These are phyloP conservation scores for Plasmodium gonderi DNA, from an alignment of 169 alveolate species.

Conservation along the genomic window DNA sequence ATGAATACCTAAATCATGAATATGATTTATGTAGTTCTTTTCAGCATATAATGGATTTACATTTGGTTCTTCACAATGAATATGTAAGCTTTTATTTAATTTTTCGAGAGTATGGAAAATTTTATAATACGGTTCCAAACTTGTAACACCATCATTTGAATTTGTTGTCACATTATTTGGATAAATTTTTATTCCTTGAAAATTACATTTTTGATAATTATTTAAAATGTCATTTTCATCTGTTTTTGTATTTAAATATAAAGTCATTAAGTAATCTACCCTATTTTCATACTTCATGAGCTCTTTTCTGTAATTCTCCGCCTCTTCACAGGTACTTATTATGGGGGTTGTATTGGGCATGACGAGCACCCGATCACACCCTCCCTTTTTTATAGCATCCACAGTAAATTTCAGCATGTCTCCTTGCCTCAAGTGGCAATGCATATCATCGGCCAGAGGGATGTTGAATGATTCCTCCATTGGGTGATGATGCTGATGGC, in stretches of 20 bases:
- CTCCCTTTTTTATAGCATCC: slow-evolving; percentile 24
- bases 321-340: slow-evolving; percentile 81
- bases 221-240: slow-evolving; percentile 76
- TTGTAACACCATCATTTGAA: slow-evolving; percentile 79
- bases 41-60: slow-evolving; percentile 81
- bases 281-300: slow-evolving; percentile 57
- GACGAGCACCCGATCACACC: slow-evolving; percentile 84
- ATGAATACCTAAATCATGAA: slow-evolving; percentile 76
- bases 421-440: slow-evolving; percentile 85
- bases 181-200: slow-evolving; percentile 86
- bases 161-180: slow-evolving; percentile 85
- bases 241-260: slow-evolving; percentile 78
- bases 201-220: slow-evolving; percentile 76
- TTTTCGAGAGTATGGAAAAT: slow-evolving; percentile 80
- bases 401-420: slow-evolving; percentile 73
- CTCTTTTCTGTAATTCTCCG: slow-evolving; percentile 76
- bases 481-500: not conserved
- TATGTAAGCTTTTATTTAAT: slow-evolving; percentile 79
- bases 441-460: slow-evolving; percentile 82
- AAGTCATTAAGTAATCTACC: slow-evolving; percentile 83
- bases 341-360: slow-evolving; percentile 86
- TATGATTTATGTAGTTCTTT: slow-evolving; percentile 70
- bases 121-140: slow-evolving; percentile 79
- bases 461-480: not conserved
- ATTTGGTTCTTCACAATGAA: slow-evolving; percentile 84